Evolutionary conservation across 257 asterid species (phyloP).

Genomic region (Lycium barbarum): DNA sequence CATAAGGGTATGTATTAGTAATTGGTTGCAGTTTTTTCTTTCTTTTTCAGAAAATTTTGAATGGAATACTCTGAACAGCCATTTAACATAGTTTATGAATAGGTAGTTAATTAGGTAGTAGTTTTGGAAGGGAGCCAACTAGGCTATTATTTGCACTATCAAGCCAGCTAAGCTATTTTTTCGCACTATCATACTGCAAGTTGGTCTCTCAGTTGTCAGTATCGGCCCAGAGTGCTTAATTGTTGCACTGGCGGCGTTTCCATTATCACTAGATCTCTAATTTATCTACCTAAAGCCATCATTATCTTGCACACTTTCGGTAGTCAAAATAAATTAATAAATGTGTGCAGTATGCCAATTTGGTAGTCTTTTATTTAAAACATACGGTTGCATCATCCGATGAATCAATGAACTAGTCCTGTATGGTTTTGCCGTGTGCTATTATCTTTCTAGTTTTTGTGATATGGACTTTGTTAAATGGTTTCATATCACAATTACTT

Average conservation of each 20-base stretch:
- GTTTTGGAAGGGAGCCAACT: background rate
- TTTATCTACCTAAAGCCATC: constrained; percentile 27
- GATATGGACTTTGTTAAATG: constrained; percentile 11
- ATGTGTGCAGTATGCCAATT: background rate
- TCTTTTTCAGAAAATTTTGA: no score
- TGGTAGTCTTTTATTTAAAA: constrained; percentile 37
- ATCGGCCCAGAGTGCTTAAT: background rate
- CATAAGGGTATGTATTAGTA: background rate
- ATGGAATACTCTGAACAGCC: background rate
- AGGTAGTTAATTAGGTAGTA: background rate
- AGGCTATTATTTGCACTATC: background rate
- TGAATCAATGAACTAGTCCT: constrained; percentile 34
- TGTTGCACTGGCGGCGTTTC: background rate
- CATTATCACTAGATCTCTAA: background rate
- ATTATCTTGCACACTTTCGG: constrained; percentile 15
- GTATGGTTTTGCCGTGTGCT: constrained; percentile 36
- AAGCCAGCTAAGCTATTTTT: no score
- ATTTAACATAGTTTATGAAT: background rate
- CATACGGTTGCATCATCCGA: constrained; percentile 24
- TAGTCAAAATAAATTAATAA: background rate
- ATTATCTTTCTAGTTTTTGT: constrained; percentile 24
- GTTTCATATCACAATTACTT: background rate
- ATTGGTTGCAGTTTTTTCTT: background rate
- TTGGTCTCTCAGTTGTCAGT: background rate
- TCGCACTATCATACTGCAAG: background rate